Conservation (phyloP, 805 yeast genomes). For the Candida ovalis region DNA sequence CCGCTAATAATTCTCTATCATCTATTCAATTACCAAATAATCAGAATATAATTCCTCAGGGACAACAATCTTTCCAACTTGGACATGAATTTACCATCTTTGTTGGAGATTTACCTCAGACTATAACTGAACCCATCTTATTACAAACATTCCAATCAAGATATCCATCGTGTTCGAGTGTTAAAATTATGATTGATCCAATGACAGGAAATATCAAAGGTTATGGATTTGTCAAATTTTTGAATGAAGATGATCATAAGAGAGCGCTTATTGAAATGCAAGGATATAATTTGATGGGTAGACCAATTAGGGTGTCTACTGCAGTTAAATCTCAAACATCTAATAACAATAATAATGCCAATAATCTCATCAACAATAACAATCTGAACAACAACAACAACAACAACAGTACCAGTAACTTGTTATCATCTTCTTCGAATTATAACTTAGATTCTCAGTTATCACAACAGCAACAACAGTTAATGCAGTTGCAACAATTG, state of each 20-base stretch:
- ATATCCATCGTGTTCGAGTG: constrained; percentile 71
- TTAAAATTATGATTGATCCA: constrained; percentile 75
- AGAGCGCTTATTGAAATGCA: constrained; percentile 78
- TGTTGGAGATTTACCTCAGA: constrained; percentile 80
- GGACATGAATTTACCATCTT: constrained; percentile 61
- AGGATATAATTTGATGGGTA: constrained; percentile 64
- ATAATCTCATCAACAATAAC: constrained; percentile 8
- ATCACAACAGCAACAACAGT: neutral
- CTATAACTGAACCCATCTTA: constrained; percentile 63
- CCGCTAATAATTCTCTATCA: constrained; percentile 3
- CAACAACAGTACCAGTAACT: constrained; percentile 7
- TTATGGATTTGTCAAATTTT: constrained; percentile 85
- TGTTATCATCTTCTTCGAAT: neutral
- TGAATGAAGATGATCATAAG: constrained; percentile 60
- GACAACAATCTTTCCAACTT: constrained; percentile 1
- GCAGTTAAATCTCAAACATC: constrained; percentile 41
- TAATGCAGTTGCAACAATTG: constrained; percentile 11
- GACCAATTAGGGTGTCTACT: constrained; percentile 74
- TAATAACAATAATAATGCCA: neutral
- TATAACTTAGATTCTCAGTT: neutral
- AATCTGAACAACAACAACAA: constrained; percentile 34
- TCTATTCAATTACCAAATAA: neutral
- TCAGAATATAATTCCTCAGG: neutral
- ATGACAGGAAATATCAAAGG: constrained; percentile 71
- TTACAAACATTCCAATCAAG: constrained; percentile 62